phyloP scores from a whole-genome alignment of 768 basidiomycete genomes.

The Glaciozyma antarctica region DNA sequence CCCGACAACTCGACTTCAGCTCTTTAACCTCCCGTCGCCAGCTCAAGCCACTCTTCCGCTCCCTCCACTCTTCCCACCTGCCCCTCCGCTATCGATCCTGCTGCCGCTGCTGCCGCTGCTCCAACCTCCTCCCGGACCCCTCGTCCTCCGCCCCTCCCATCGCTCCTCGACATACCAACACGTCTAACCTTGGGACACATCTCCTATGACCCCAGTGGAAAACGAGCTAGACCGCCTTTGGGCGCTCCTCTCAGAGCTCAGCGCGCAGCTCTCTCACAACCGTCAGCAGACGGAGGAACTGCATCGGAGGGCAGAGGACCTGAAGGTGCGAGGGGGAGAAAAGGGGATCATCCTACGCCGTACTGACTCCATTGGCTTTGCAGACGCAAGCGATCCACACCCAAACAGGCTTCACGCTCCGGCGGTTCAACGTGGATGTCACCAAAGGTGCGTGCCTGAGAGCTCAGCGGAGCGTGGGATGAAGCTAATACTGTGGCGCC shows the following conservation, averaged over 20 bases:
- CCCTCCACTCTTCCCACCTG: no score
- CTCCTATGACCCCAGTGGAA: neutral
- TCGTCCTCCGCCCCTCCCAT: neutral
- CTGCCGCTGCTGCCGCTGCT: no score
- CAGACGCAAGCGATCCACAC: constrained; percentile 67
- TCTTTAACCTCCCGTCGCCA: no score
- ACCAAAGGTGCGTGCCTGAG: constrained; percentile 54
- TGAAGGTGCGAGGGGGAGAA: constrained; percentile 53
- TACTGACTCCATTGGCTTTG: constrained; percentile 3
- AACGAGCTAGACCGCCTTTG: constrained; percentile 61
- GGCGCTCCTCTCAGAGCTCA: constrained; percentile 70
- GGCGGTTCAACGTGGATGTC: constrained; percentile 79
- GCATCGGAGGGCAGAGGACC: constrained; percentile 56
- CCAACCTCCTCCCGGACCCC: neutral
- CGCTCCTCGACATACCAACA: neutral
- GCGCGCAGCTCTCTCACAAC: constrained; percentile 72
- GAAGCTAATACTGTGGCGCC: neutral
- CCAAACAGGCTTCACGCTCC: constrained; percentile 63
- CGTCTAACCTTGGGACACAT: neutral
- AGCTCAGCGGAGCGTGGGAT: neutral
- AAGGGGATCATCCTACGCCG: constrained; percentile 2
- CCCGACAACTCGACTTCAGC: no score
- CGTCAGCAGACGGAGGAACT: constrained; percentile 61
- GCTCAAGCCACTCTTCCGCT: no score
- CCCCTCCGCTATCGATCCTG: no score